phyloP scores from a whole-genome alignment of 106 monocot species.

The Platanthera guangdongensis region DNA sequence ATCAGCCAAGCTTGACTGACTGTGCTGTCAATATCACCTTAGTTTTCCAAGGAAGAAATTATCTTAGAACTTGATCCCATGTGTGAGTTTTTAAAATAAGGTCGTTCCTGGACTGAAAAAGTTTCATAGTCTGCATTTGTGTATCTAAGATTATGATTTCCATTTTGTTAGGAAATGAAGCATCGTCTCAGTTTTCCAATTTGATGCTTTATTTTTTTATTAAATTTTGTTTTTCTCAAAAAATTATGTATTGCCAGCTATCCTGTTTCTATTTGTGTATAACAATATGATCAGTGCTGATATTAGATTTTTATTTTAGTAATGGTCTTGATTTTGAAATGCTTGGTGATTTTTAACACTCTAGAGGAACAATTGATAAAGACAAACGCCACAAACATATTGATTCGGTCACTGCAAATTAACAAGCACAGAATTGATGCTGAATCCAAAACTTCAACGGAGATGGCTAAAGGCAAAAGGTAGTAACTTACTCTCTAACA shows the following conservation, averaged over 20 bases:
- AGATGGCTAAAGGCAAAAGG: constrained; percentile 39
- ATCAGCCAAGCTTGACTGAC: too few species aligned
- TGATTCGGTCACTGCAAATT: constrained; percentile 47
- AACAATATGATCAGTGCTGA: not conserved
- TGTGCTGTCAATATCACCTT: too few species aligned
- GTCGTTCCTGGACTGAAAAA: not conserved
- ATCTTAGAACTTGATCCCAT: not conserved
- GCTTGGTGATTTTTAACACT: constrained; percentile 6
- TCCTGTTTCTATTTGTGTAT: not conserved
- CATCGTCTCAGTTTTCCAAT: not conserved
- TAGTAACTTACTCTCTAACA: not conserved
- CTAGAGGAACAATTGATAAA: constrained; percentile 46
- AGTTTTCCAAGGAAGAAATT: not conserved
- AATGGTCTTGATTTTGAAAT: not conserved
- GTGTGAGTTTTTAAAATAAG: not conserved
- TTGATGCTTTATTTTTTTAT: not conserved
- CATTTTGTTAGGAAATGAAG: not conserved
- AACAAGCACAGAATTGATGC: constrained; percentile 33
- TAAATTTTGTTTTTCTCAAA: not conserved
- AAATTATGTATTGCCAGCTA: not conserved
- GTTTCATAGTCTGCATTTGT: not conserved
- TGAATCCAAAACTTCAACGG: constrained; percentile 23
- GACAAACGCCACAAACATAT: constrained; percentile 42
- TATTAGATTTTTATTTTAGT: not conserved
- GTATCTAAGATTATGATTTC: not conserved